These are phyloP conservation scores for Lepidopterella palustris DNA, from an alignment of 495 filamentous ascomycete species.

Conservation along the genomic window DNA sequence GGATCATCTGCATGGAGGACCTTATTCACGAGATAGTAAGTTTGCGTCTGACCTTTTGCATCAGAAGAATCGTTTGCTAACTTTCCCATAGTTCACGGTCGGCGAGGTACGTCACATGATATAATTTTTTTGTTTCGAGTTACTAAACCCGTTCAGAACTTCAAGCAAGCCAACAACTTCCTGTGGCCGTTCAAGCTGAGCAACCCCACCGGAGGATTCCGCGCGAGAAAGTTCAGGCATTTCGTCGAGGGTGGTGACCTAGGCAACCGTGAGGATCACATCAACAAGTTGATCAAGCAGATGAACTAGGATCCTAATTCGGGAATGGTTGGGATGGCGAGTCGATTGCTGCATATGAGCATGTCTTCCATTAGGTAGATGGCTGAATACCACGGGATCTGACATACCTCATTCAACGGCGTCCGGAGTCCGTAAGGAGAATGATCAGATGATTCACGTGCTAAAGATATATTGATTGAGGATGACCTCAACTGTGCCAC, in stretches of 20 bases:
- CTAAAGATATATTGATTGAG: not conserved
- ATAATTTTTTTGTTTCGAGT: too few species aligned
- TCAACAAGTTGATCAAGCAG: slow-evolving; percentile 91
- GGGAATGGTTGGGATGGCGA: slow-evolving; percentile 14
- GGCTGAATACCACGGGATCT: slow-evolving; percentile 16
- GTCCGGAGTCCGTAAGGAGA: not conserved
- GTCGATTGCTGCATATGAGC: not conserved
- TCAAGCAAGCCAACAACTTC: slow-evolving; percentile 99
- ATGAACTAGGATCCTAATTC: slow-evolving; percentile 72
- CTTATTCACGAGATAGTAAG: slow-evolving; percentile 99
- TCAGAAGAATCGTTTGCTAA: too few species aligned
- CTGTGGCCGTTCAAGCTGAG: slow-evolving; percentile 99
- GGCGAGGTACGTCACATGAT: too few species aligned
- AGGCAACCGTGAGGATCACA: slow-evolving; percentile 97
- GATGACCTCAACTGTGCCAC: not conserved
- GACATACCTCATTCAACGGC: slow-evolving; percentile 3
- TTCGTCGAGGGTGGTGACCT: slow-evolving; percentile 98
- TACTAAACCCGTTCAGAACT: slow-evolving; percentile 41
- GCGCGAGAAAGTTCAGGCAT: slow-evolving; percentile 95
- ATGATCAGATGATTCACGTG: not conserved
- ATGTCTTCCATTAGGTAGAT: not conserved
- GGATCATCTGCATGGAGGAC: slow-evolving; percentile 99
- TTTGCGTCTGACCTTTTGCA: slow-evolving; percentile 90
- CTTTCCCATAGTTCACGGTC: too few species aligned
- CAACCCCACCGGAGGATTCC: slow-evolving; percentile 95